phyloP scores from a whole-genome alignment of 2,329 filamentous ascomycete genomes.

The Didymella pomorum region DNA sequence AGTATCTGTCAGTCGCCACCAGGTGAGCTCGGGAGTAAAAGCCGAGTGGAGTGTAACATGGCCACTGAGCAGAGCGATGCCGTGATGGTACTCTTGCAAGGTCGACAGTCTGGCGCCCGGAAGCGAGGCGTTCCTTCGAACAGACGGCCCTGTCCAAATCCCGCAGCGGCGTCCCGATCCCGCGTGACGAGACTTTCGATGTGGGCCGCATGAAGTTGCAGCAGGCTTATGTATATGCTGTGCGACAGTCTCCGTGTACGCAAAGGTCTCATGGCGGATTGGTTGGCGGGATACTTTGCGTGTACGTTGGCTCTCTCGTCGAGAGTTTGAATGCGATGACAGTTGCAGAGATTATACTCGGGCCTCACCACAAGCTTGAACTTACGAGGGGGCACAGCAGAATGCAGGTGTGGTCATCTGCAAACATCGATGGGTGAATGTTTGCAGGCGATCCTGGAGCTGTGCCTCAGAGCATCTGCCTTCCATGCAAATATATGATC shows the following conservation, averaged over 20 bases:
- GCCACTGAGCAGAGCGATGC: background rate
- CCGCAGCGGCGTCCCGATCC: constrained; percentile 16
- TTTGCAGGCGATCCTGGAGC: constrained; percentile 11
- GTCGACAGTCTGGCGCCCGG: background rate
- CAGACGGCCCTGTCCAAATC: constrained; percentile 8
- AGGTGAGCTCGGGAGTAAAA: background rate
- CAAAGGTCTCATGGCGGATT: constrained; percentile 5
- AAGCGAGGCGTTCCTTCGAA: constrained; percentile 8
- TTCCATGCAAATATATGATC: constrained; percentile 7
- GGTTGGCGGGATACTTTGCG: constrained; percentile 1
- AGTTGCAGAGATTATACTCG: constrained; percentile 15
- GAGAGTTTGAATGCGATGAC: constrained; percentile 9
- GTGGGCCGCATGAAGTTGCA: constrained; percentile 18
- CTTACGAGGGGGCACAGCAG: constrained; percentile 14
- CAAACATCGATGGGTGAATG: background rate
- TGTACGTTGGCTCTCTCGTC: constrained; percentile 6
- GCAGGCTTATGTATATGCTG: constrained; percentile 6
- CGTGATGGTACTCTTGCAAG: background rate
- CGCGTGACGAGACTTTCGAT: constrained; percentile 14
- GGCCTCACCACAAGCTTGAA: constrained; percentile 6
- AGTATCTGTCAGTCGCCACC: background rate
- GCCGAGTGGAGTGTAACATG: background rate
- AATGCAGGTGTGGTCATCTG: constrained; percentile 21
- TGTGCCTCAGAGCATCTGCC: constrained; percentile 10
- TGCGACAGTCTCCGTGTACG: constrained; percentile 2